These are phyloP conservation scores for Claviceps sorghi DNA, from an alignment of 2,329 filamentous ascomycete genomes.

Conservation along the genomic window DNA sequence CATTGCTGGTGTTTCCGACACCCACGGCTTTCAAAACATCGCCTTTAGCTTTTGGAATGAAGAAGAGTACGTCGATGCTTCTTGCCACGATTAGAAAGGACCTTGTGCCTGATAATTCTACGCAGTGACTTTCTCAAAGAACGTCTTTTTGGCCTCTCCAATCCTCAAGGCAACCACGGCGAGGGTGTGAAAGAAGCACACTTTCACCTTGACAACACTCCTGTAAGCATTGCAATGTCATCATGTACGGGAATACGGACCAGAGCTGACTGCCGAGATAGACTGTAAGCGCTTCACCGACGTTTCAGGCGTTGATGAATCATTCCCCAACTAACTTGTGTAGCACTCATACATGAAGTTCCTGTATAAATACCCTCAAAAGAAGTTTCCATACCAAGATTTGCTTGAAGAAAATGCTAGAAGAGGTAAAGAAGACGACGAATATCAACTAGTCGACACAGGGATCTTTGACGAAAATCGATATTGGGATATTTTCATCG, in stretches of 20 bases:
- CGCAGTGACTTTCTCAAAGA: conserved; percentile 81
- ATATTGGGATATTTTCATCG: conserved; percentile 96
- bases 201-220: conserved; percentile 92
- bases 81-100: too few species aligned
- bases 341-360: conserved; percentile 98
- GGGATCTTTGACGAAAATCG: conserved; percentile 74
- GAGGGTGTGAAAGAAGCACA: conserved; percentile 95
- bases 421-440: conserved; percentile 59
- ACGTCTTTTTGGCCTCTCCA: conserved; percentile 84
- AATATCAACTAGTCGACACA: conserved; percentile 88
- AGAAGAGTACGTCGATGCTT: conserved; percentile 52
- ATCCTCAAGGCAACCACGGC: conserved; percentile 92
- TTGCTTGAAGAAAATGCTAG: conserved; percentile 71
- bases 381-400: conserved; percentile 81
- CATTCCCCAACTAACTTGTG: conserved; percentile 5
- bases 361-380: conserved; percentile 93
- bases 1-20: conserved; percentile 85
- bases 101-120: background rate
- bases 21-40: conserved; percentile 81
- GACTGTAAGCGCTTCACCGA: conserved; percentile 25
- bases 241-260: background rate
- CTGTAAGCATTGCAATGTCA: conserved; percentile 27
- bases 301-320: background rate
- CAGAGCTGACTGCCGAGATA: conserved; percentile 15
- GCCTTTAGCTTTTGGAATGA: conserved; percentile 97